Evolutionary conservation across 768 basidiomycete genomes (phyloP).

Genomic region (Xanthoconium purpureum): DNA sequence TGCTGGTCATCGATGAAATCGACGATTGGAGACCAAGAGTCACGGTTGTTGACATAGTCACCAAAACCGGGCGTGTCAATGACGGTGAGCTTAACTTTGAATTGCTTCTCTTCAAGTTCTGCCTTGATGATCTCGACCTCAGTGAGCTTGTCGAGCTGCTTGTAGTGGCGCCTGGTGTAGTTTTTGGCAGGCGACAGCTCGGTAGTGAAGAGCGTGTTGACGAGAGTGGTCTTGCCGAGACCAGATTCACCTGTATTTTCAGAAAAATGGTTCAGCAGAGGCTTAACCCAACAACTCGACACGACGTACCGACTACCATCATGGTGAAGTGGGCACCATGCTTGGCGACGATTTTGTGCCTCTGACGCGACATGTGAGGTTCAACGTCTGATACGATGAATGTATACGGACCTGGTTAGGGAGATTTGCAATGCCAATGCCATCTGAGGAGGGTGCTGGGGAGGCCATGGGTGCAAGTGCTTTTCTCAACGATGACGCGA

Average conservation of each 20-base stretch:
- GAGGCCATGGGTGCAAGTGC: slow-evolving; percentile 25
- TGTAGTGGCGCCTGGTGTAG: slow-evolving; percentile 83
- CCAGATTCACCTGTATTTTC: slow-evolving; percentile 81
- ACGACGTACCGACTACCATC: slow-evolving; percentile 87
- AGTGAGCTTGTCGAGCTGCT: slow-evolving; percentile 98
- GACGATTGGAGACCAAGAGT: slow-evolving; percentile 97
- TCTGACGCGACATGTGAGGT: slow-evolving; percentile 42
- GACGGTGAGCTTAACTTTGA: slow-evolving; percentile 98
- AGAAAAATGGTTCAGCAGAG: not conserved
- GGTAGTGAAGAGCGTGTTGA: slow-evolving; percentile 98
- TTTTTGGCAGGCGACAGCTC: slow-evolving; percentile 91
- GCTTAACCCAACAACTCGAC: not conserved
- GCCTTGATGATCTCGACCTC: slow-evolving; percentile 99
- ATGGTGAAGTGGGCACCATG: slow-evolving; percentile 96
- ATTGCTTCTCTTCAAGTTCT: slow-evolving; percentile 97
- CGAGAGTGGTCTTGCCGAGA: slow-evolving; percentile 93
- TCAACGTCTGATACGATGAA: not conserved
- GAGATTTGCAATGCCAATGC: slow-evolving; percentile 93
- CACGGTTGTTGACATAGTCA: slow-evolving; percentile 99
- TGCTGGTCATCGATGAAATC: slow-evolving; percentile 98
- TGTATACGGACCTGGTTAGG: slow-evolving; percentile 82
- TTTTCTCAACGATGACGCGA: slow-evolving; percentile 22
- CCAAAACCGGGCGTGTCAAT: slow-evolving; percentile 99
- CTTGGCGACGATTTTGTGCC: slow-evolving; percentile 99
- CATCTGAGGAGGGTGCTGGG: slow-evolving; percentile 49